Evolutionary conservation across 768 basidiomycete species (phyloP).

Genomic region (Auricularia sp.): DNA sequence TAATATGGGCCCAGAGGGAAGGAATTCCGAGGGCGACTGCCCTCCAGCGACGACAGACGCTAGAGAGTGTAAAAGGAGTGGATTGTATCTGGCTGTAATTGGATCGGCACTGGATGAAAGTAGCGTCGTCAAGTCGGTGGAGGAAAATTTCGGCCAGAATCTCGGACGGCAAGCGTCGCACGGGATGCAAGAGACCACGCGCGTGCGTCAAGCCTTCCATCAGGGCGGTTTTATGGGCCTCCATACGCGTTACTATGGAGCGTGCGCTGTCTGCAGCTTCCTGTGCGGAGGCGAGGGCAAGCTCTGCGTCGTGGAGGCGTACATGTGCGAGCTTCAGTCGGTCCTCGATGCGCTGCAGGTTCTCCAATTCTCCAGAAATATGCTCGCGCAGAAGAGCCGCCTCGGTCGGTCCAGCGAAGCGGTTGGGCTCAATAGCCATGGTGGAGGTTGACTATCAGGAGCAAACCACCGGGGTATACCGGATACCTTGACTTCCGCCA

Average conservation of each 20-base stretch:
- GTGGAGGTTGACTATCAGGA: too few relatives aligned
- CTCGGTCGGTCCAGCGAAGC: neutral
- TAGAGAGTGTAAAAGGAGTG: too few relatives aligned
- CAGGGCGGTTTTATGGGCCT: neutral
- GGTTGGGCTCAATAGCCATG: neutral
- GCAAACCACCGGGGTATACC: too few relatives aligned
- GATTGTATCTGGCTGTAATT: too few relatives aligned
- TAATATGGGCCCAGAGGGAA: too few relatives aligned
- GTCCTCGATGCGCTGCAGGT: neutral
- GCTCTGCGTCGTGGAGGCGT: neutral
- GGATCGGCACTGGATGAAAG: too few relatives aligned
- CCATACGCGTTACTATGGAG: neutral
- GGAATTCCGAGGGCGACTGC: too few relatives aligned
- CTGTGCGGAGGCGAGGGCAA: neutral
- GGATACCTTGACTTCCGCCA: too few relatives aligned
- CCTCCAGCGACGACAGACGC: too few relatives aligned
- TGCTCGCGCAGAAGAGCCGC: neutral
- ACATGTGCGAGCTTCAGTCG: neutral
- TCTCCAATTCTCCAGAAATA: neutral
- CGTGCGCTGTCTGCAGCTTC: neutral
- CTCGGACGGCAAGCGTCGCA: neutral
- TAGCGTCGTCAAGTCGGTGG: too few relatives aligned
- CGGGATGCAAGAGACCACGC: neutral
- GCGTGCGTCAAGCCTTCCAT: neutral
- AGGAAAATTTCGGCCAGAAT: neutral